Evolutionary conservation across 768 basidiomycete genomes (phyloP).

Genomic region (Suillus tomentosus): DNA sequence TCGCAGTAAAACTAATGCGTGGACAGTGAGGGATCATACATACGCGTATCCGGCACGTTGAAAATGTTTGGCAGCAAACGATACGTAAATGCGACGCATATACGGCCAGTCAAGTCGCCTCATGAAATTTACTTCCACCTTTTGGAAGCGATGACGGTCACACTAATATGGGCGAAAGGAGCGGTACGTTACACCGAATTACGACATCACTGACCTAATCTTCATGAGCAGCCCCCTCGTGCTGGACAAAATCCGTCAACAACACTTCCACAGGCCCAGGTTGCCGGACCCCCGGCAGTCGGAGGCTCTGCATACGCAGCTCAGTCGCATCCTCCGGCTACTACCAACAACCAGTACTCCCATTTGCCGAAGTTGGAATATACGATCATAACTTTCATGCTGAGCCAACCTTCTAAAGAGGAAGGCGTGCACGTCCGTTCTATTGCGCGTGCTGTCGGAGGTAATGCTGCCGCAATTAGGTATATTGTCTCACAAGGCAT

Average conservation of each 20-base stretch:
- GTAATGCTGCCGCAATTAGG: conserved; percentile 65
- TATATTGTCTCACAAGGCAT: conserved; percentile 27
- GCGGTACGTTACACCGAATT: conserved; percentile 45
- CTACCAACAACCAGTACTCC: conserved; percentile 46
- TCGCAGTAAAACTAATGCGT: not conserved
- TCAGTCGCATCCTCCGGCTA: conserved; percentile 30
- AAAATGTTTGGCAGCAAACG: conserved; percentile 81
- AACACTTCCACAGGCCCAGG: conserved; percentile 11
- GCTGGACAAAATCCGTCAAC: conserved; percentile 31
- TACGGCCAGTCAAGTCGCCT: conserved; percentile 66
- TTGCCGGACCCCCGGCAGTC: conserved; percentile 9
- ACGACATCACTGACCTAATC: not conserved
- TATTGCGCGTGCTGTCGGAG: conserved; percentile 67
- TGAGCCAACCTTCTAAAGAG: conserved; percentile 42
- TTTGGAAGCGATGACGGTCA: conserved; percentile 72
- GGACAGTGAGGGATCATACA: conserved; percentile 70
- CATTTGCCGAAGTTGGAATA: conserved; percentile 62
- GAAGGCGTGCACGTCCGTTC: conserved; percentile 77
- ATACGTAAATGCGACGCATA: conserved; percentile 77
- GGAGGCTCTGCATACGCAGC: conserved; percentile 46
- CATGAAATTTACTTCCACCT: conserved; percentile 85
- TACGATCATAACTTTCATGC: conserved; percentile 67
- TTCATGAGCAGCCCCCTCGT: conserved; percentile 32
- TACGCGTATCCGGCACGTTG: conserved; percentile 78
- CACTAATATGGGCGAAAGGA: conserved; percentile 66